Base-by-base conservation (phyloP, 805 yeast genomes). In the Ogataea paradorogensis region DNA sequence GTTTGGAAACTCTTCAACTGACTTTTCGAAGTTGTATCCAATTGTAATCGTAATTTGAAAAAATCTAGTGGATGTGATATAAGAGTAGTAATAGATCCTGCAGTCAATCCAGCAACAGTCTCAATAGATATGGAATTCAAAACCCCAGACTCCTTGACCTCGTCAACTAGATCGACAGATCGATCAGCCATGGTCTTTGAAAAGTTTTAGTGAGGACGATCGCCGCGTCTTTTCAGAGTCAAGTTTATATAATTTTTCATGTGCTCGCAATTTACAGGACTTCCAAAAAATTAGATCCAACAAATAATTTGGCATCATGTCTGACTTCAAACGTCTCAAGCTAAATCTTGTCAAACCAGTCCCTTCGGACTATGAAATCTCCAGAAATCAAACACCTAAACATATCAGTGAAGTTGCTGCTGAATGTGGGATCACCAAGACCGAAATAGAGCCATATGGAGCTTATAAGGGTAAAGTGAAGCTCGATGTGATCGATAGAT, bases 31-130 rank as follows among this genome's bases (percentile, higher is more conserved):
- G 59, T 49, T 10, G 60, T 51, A 47, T 71, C 78, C 24, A 90
- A 70, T 59, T 93, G 99, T 30, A 93, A 66, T 40, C 97, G 67
- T 7, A 88, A 73, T 62, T 93, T 93, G 43, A 90, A 64, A 36
- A 93, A 69, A 61, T 93, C 99, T 32, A 93, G 63, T 1, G 99
- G 99, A 58, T 93, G 99, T 22, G 91, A 82, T 1, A 83, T 67
- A 2, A 84, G 50, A 1, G 98, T 90, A 6, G 96, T 82, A 9
- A 77, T 61, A 27, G 81, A 73, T 0, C 99, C 99, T 0, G 96
- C 95, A 1, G 78, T 56, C 5, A 90, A 60, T 0, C 97, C 97
- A 0, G 93, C 71, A 1, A 80, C 56, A 0, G 78, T 55, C 54
- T 89, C 93, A 28, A 53, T 39, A 2, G 56, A 34, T 15, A 50